A percentile compares a stretch with the other conserved stretches of the same genome.
phyloP scores from a whole-genome alignment of 176 grass and related monocot genomes.

The Phyllostachys edulis region DNA sequence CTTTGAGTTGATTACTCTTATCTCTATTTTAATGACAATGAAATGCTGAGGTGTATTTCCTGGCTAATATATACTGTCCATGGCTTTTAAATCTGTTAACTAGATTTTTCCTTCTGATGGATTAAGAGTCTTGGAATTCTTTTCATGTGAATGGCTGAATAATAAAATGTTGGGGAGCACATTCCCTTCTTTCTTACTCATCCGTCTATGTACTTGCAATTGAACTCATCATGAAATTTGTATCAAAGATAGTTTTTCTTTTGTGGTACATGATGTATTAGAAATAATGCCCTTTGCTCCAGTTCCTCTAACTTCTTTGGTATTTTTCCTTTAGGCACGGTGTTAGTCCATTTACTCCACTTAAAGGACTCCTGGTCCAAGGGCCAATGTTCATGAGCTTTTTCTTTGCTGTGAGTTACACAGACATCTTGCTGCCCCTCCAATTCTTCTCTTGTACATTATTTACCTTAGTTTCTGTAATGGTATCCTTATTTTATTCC shows the following conservation, averaged over 20 bases:
- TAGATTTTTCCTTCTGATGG: conserved; percentile 4
- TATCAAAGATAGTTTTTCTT: background rate
- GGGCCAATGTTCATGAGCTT: conserved; percentile 90
- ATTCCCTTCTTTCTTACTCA: background rate
- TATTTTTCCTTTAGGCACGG: conserved; percentile 59
- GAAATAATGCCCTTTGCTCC: conserved; percentile 3
- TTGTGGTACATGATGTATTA: conserved; percentile 19
- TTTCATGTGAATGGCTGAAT: background rate
- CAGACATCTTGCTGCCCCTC: conserved; percentile 9
- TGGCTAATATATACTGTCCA: background rate
- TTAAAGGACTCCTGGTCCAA: conserved; percentile 81
- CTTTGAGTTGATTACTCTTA: background rate
- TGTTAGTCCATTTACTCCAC: conserved; percentile 71
- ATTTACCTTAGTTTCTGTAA: conserved; percentile 14
- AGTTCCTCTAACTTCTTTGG: conserved; percentile 29
- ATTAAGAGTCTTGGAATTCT: background rate
- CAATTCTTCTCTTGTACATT: conserved; percentile 23
- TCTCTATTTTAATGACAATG: conserved; percentile 9
- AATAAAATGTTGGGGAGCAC: conserved; percentile 6
- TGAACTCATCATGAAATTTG: background rate
- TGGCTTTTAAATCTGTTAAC: conserved; percentile 2
- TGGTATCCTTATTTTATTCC: background rate
- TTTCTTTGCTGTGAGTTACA: conserved; percentile 81
- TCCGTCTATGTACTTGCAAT: background rate
- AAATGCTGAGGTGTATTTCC: background rate